Evolutionary conservation across 2,329 filamentous ascomycete genomes (phyloP).

Genomic region (Huntiella savannae): DNA sequence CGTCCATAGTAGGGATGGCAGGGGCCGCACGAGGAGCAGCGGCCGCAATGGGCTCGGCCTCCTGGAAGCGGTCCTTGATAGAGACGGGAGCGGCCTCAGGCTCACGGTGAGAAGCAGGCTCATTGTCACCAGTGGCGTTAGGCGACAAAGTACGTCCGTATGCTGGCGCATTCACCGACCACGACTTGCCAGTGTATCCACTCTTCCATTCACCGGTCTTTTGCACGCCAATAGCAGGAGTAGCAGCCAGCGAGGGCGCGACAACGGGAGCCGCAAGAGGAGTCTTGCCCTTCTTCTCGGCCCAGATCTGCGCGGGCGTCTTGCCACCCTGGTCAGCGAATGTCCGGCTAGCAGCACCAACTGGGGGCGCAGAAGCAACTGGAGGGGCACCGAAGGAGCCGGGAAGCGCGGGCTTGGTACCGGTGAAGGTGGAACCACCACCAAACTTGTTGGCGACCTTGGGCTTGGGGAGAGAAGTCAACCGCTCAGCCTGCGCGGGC

Average conservation of each 20-base stretch:
- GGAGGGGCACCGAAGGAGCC: slow-evolving; percentile 44
- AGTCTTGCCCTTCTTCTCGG: slow-evolving; percentile 73
- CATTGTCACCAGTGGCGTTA: slow-evolving; percentile 42
- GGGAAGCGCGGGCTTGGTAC: slow-evolving; percentile 77
- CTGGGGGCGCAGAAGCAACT: slow-evolving; percentile 34
- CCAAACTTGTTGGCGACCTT: slow-evolving; percentile 86
- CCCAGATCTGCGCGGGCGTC: slow-evolving; percentile 92
- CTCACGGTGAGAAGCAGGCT: slow-evolving; percentile 23
- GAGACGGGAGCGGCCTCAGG: slow-evolving; percentile 46
- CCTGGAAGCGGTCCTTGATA: slow-evolving; percentile 67
- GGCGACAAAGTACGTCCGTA: slow-evolving; percentile 45
- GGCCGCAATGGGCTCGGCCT: slow-evolving; percentile 49
- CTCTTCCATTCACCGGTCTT: slow-evolving; percentile 81
- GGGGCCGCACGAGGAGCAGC: slow-evolving; percentile 18
- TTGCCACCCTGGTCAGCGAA: slow-evolving; percentile 93
- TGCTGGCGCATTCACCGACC: slow-evolving; percentile 58
- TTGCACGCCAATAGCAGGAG: slow-evolving; percentile 42
- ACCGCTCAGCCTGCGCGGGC: slow-evolving; percentile 45
- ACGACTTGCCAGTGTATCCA: slow-evolving; percentile 74
- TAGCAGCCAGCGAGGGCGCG: slow-evolving; percentile 25
- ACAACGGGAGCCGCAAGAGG: slow-evolving; percentile 25
- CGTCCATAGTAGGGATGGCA: slow-evolving; percentile 23
- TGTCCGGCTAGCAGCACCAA: slow-evolving; percentile 71
- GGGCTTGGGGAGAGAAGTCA: slow-evolving; percentile 80
- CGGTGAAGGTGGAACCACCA: slow-evolving; percentile 50